A percentile compares a stretch with the other conserved stretches of the same genome.
Conservation (phyloP, 2,329 filamentous ascomycete species). For the Xylariaceae sp. region DNA sequence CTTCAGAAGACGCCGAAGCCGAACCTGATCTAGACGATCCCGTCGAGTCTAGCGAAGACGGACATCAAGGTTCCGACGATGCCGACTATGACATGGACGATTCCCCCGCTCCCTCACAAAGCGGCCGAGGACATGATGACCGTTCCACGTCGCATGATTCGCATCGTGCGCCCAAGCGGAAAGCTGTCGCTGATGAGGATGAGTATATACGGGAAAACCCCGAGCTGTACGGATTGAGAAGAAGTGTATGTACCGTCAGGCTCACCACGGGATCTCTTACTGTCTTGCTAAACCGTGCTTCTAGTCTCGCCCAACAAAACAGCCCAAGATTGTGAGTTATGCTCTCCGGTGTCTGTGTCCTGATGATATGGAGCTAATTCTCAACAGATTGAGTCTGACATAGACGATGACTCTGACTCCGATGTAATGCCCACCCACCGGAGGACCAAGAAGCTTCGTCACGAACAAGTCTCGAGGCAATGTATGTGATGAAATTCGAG, state of each 20-base stretch:
- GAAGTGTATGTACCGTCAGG: conserved; percentile 84
- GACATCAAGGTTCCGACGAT: conserved; percentile 57
- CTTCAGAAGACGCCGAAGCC: conserved; percentile 33
- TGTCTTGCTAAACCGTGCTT: conserved; percentile 31
- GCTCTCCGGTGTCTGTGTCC: background rate
- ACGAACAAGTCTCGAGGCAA: conserved; percentile 56
- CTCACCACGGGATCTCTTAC: too few species aligned
- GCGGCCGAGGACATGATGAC: conserved; percentile 46
- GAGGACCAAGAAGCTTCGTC: conserved; percentile 66
- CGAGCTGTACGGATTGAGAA: conserved; percentile 86
- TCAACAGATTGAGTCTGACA: conserved; percentile 43
- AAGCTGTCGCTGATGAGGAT: conserved; percentile 65
- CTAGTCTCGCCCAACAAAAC: conserved; percentile 55
- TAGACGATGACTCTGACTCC: conserved; percentile 67
- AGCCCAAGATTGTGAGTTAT: conserved; percentile 52
- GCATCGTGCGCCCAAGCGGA: conserved; percentile 68
- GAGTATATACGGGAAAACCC: conserved; percentile 88
- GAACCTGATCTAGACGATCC: conserved; percentile 33
- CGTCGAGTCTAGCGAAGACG: conserved; percentile 43
- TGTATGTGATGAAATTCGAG: conserved; percentile 43
- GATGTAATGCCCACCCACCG: conserved; percentile 57
- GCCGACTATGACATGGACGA: conserved; percentile 74
- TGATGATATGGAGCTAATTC: conserved; percentile 10
- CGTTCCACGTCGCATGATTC: conserved; percentile 70
- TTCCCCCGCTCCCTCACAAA: conserved; percentile 47